phyloP scores from a whole-genome alignment of 371 early-diverging fungal species.

The Lichtheimia hyalospora region DNA sequence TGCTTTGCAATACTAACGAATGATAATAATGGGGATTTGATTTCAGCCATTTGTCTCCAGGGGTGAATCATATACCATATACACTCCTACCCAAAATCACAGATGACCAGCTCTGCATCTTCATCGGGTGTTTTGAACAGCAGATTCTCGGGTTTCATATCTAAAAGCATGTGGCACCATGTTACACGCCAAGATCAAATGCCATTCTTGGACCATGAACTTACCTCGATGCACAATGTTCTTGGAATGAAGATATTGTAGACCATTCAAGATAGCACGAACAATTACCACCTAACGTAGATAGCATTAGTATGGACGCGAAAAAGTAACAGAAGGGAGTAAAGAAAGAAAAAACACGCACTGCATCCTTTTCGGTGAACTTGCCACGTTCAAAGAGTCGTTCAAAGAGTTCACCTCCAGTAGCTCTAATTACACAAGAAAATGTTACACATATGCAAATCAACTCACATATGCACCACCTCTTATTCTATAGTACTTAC shows the following conservation, averaged over 20 bases:
- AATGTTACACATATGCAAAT: neutral
- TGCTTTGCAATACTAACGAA: conserved; percentile 10
- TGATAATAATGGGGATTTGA: neutral
- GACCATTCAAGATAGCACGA: conserved; percentile 57
- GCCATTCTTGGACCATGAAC: neutral
- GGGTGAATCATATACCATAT: neutral
- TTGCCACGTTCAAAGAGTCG: conserved; percentile 80
- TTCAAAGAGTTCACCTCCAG: conserved; percentile 91
- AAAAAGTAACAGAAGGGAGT: no score
- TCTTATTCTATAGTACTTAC: conserved; percentile 27
- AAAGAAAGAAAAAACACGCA: conserved; percentile 16
- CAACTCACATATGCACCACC: neutral
- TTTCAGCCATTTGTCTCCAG: no score
- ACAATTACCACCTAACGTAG: conserved; percentile 51
- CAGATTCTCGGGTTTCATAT: conserved; percentile 83
- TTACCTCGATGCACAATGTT: conserved; percentile 69
- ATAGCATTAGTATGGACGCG: neutral
- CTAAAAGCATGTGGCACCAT: conserved; percentile 23
- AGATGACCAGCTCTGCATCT: conserved; percentile 58
- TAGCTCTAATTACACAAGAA: conserved; percentile 41
- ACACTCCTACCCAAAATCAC: conserved; percentile 63
- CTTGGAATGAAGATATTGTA: conserved; percentile 67
- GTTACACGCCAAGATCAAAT: no score
- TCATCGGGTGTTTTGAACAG: conserved; percentile 61
- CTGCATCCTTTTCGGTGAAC: conserved; percentile 87